Evolutionary conservation across 2,329 filamentous ascomycete genomes (phyloP), one percentile per base, ranked within the genome.

Genomic region (Diaporthe batatas): DNA sequence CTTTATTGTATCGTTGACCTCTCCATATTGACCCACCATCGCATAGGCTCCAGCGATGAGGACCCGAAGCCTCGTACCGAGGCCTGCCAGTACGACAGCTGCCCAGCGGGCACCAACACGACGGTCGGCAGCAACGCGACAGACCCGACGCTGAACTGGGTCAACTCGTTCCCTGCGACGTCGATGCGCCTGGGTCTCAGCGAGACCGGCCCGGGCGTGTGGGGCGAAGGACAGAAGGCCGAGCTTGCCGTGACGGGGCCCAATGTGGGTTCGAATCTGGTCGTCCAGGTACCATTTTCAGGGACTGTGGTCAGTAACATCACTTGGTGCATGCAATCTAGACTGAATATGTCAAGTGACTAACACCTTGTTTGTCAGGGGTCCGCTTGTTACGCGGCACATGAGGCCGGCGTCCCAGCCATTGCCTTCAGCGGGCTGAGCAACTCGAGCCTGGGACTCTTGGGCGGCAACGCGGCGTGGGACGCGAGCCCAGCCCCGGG

Each of bases 91-190:
- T 93, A 88, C 81, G 78, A 88, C 78, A 91, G 87, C 78, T 94
- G 92, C 78, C 84, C 89, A 0, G 81, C 86, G 14, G 84, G 85
- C 75, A 89, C 86, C 76, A 86, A 88, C 1, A 29, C 51, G 32
- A 83, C 90, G 1, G 83, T 84, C 21, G 91, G 91, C 51, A 80
- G 81, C 76, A 92, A 93, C 77, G 80, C 83, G 12, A 86, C 86
- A 0, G 84, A 88, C 73, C 84, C 88, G 0, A 86, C 88, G 7
- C 85, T 93, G 58, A 91, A 93, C 84, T 94, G 92, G 85, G 91
- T 94, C 72, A 94, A 94, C 83, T 91, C 90, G 0, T 93, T 84
- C 81, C 91, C 92, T 0, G 89, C 90, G 2, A 93, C 91, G 0
- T 84, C 89, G 2, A 90, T 92, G 78, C 86, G 88, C 72, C 87